Conservation (phyloP, 345 rosid species). For the Pistacia integerrima region DNA sequence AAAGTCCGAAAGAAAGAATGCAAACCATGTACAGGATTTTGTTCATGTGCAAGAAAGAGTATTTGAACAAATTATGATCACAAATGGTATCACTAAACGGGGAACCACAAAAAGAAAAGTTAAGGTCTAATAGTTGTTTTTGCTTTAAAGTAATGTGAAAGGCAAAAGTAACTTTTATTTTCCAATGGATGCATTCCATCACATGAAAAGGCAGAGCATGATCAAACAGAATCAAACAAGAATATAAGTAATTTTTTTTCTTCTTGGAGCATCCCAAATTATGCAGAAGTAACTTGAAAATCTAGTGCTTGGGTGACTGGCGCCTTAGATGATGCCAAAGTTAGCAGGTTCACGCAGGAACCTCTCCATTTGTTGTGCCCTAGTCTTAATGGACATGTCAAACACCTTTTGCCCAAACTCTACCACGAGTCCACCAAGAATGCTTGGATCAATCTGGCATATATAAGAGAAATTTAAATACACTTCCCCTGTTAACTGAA, state of each 20-base stretch:
- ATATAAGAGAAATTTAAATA: slow-evolving; percentile 3
- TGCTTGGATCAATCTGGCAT: slow-evolving; percentile 83
- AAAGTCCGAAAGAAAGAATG: no score
- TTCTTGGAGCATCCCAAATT: slow-evolving; percentile 12
- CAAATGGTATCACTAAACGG: neutral
- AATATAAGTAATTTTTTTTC: slow-evolving; percentile 11
- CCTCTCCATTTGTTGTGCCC: slow-evolving; percentile 95
- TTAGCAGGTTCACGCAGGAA: slow-evolving; percentile 74
- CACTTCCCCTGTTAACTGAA: neutral
- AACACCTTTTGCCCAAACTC: slow-evolving; percentile 89
- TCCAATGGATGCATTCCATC: slow-evolving; percentile 26
- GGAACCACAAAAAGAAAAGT: slow-evolving; percentile 5
- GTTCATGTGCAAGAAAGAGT: neutral
- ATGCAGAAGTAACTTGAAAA: slow-evolving; percentile 15
- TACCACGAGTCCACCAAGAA: slow-evolving; percentile 86
- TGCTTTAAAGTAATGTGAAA: slow-evolving; percentile 12
- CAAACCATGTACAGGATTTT: no score
- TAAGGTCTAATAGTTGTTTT: neutral
- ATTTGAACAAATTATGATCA: slow-evolving; percentile 14
- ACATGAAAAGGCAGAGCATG: slow-evolving; percentile 11
- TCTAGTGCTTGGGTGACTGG: neutral
- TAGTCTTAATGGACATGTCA: slow-evolving; percentile 92
- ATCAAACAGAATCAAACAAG: slow-evolving; percentile 16
- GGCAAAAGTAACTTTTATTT: slow-evolving; percentile 27
- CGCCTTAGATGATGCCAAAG: slow-evolving; percentile 34